Evolutionary conservation across 106 monocot genomes (phyloP).

Genomic region (Chionographis japonica): DNA sequence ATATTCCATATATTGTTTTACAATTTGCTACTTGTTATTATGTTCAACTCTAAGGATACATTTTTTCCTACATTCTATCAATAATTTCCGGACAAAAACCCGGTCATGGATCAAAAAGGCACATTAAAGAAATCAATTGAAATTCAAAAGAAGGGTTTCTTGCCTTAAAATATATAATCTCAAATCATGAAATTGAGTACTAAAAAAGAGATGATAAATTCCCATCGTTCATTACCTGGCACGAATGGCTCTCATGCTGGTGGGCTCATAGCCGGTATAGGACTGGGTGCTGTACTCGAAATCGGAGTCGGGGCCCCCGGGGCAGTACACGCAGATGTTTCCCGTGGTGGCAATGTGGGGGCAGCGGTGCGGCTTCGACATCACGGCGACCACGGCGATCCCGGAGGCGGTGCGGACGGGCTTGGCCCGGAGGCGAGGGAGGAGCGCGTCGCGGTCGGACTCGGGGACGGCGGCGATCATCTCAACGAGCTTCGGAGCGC

Average conservation of each 20-base stretch:
- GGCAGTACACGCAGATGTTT: constrained; percentile 97
- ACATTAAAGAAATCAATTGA: too few relatives aligned
- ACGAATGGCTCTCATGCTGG: constrained; percentile 97
- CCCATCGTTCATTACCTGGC: constrained; percentile 53
- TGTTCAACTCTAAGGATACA: too few relatives aligned
- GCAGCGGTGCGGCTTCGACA: constrained; percentile 99
- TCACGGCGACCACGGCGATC: constrained; percentile 97
- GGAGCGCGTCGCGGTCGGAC: constrained; percentile 71
- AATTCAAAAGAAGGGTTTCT: too few relatives aligned
- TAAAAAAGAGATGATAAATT: too few relatives aligned
- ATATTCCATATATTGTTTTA: too few relatives aligned
- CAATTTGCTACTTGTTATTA: too few relatives aligned
- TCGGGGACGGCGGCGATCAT: constrained; percentile 99
- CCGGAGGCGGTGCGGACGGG: constrained; percentile 98
- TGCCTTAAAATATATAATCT: too few relatives aligned
- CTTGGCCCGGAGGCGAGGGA: constrained; percentile 82
- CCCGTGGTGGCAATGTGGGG: constrained; percentile 97
- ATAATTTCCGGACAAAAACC: too few relatives aligned
- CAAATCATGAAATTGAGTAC: too few relatives aligned
- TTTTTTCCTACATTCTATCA: too few relatives aligned
- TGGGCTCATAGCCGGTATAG: constrained; percentile 97
- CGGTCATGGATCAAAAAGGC: too few relatives aligned
- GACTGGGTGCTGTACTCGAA: constrained; percentile 99
- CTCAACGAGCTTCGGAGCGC: constrained; percentile 98
- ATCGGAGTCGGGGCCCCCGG: constrained; percentile 96